These are phyloP conservation scores for Eugenia klotzschiana DNA, from an alignment of 441 rosid genomes.

Conservation along the genomic window DNA sequence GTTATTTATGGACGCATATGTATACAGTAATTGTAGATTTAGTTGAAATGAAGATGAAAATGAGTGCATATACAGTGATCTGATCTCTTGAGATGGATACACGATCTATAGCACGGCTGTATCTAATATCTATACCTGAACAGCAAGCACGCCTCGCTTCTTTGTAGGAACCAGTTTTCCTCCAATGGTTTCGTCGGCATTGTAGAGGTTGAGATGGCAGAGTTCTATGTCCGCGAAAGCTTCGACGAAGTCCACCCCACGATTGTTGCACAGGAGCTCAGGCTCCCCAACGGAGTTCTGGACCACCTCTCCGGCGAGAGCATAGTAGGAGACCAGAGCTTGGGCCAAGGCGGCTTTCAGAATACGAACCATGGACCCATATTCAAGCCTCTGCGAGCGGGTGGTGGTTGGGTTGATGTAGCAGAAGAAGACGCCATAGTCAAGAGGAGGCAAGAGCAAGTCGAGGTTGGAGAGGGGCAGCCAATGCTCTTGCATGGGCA, in stretches of 20 bases:
- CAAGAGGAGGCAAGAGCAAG: conserved; percentile 53
- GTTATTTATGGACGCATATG: no score
- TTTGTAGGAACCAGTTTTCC: conserved; percentile 53
- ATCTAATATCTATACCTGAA: conserved; percentile 32
- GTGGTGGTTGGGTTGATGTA: conserved; percentile 11
- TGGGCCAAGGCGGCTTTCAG: conserved; percentile 48
- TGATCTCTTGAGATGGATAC: neutral
- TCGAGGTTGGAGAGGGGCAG: conserved; percentile 77
- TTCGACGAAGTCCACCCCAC: conserved; percentile 58
- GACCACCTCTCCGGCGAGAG: conserved; percentile 57
- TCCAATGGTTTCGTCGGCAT: conserved; percentile 44
- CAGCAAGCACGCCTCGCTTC: conserved; percentile 52
- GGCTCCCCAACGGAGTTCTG: conserved; percentile 48
- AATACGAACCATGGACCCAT: conserved; percentile 19
- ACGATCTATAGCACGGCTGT: neutral
- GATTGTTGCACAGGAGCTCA: conserved; percentile 61
- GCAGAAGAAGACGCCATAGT: conserved; percentile 56
- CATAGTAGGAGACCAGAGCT: conserved; percentile 47
- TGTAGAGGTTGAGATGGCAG: conserved; percentile 36
- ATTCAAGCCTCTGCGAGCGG: neutral
- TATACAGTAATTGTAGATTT: neutral
- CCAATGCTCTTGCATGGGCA: conserved; percentile 60
- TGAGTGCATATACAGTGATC: neutral
- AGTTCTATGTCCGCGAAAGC: conserved; percentile 47
- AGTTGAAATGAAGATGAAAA: neutral